Evolutionary conservation across 768 basidiomycete species (phyloP).

Genomic region (Tricholoma matsutake): DNA sequence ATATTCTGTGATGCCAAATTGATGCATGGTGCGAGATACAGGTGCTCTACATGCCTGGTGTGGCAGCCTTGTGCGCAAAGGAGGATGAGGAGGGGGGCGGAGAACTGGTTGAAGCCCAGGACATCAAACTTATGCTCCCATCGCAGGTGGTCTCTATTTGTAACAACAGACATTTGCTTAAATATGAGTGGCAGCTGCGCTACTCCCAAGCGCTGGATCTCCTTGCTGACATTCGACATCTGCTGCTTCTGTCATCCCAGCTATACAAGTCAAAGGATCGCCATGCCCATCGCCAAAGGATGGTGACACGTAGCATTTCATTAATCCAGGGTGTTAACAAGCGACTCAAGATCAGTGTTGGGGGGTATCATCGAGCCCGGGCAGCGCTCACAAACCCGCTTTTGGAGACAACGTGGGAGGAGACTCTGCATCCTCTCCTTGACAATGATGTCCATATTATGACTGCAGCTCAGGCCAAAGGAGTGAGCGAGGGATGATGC

Average conservation of each 20-base stretch:
- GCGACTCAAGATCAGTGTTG: background rate
- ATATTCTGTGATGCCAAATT: slow-evolving; percentile 7
- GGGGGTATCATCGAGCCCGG: background rate
- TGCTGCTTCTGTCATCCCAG: slow-evolving; percentile 9
- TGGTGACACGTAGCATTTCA: too few species aligned
- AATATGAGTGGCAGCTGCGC: slow-evolving; percentile 11
- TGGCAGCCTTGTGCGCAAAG: background rate
- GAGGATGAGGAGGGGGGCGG: background rate
- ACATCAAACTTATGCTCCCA: background rate
- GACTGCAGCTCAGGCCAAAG: background rate
- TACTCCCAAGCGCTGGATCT: background rate
- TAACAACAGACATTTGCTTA: background rate
- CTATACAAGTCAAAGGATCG: background rate
- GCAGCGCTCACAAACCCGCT: background rate
- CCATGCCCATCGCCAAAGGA: background rate
- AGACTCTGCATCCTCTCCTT: too few species aligned
- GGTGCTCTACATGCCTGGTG: too few species aligned
- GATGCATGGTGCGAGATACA: too few species aligned
- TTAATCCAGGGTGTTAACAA: background rate
- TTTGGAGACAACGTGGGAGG: too few species aligned
- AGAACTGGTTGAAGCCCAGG: background rate
- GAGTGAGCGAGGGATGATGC: too few species aligned
- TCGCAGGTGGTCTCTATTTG: background rate
- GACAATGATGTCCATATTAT: background rate
- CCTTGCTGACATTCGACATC: slow-evolving; percentile 2